A percentile compares a stretch with the other conserved stretches of the same genome.
phyloP scores from a whole-genome alignment of 2,329 filamentous ascomycete genomes.

The Talaromyces verruculosus region DNA sequence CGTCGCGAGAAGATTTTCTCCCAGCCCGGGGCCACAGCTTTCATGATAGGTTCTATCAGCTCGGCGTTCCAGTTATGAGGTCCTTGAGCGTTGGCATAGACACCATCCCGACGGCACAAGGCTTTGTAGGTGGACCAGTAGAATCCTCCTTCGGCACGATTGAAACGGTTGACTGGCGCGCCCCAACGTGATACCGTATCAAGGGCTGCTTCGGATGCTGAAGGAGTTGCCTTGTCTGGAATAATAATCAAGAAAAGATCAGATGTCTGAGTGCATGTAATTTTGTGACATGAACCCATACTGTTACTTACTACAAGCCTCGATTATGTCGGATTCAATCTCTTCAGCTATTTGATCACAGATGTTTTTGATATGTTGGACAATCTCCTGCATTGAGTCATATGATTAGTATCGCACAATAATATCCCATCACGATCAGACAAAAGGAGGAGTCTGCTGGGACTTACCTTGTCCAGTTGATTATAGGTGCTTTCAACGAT shows the following conservation, averaged over 20 bases:
- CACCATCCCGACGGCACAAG: constrained; percentile 52
- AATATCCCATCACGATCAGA: not conserved
- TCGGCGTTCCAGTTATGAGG: constrained; percentile 30
- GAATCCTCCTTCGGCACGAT: constrained; percentile 47
- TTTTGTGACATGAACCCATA: not conserved
- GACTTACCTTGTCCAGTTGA: constrained; percentile 7
- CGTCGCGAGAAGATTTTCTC: constrained; percentile 16
- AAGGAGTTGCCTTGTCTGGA: constrained; percentile 6
- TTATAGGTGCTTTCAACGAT: constrained; percentile 9
- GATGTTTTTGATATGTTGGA: not conserved
- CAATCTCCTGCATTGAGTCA: constrained; percentile 2
- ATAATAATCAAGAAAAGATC: not conserved
- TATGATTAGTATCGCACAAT: not conserved
- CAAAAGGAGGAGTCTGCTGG: not conserved
- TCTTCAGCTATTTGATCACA: constrained; percentile 1
- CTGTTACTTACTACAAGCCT: constrained; percentile 14
- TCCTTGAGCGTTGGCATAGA: constrained; percentile 43
- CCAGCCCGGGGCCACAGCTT: constrained; percentile 13
- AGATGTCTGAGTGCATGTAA: not conserved
- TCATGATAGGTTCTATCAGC: constrained; percentile 28
- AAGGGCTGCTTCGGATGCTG: constrained; percentile 30
- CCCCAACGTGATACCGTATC: constrained; percentile 44
- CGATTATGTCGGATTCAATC: constrained; percentile 9
- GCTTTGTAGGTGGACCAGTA: constrained; percentile 58
- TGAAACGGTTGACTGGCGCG: constrained; percentile 24